phyloP scores from a whole-genome alignment of 306 rosid species.

The Sicyos edulis region DNA sequence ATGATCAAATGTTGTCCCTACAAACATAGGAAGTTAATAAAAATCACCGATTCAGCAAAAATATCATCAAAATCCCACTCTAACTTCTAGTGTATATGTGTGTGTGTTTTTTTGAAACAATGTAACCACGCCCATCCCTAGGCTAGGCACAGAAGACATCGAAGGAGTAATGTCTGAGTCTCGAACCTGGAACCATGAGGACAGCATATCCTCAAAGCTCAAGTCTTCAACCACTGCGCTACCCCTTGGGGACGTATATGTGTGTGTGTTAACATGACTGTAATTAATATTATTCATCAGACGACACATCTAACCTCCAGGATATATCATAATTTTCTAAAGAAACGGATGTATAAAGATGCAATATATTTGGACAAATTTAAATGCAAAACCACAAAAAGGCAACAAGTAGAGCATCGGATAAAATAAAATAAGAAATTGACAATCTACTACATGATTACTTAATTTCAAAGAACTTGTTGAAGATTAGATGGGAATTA shows the following conservation, averaged over 20 bases:
- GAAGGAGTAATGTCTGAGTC: too few relatives aligned
- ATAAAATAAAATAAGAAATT: not conserved
- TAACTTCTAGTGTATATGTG: not conserved
- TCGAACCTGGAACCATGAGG: too few relatives aligned
- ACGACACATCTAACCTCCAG: not conserved
- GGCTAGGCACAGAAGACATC: too few relatives aligned
- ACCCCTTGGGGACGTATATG: not conserved
- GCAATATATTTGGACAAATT: not conserved
- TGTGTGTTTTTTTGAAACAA: too few relatives aligned
- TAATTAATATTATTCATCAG: not conserved
- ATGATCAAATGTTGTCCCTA: constrained; percentile 41
- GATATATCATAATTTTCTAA: not conserved
- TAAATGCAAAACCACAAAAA: not conserved
- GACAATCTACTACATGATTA: not conserved
- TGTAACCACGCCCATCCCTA: too few relatives aligned
- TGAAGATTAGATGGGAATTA: not conserved
- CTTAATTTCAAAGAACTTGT: not conserved
- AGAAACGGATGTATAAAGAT: not conserved
- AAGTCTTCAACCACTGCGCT: too few relatives aligned
- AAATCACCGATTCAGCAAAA: constrained; percentile 1
- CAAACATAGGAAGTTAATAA: constrained; percentile 19
- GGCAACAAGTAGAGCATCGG: not conserved
- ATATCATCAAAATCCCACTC: not conserved
- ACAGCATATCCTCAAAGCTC: too few relatives aligned
- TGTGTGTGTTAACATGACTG: not conserved